Evolutionary conservation across 208 protist species (phyloP).

Genomic region (Wallacemonas collosoma): DNA sequence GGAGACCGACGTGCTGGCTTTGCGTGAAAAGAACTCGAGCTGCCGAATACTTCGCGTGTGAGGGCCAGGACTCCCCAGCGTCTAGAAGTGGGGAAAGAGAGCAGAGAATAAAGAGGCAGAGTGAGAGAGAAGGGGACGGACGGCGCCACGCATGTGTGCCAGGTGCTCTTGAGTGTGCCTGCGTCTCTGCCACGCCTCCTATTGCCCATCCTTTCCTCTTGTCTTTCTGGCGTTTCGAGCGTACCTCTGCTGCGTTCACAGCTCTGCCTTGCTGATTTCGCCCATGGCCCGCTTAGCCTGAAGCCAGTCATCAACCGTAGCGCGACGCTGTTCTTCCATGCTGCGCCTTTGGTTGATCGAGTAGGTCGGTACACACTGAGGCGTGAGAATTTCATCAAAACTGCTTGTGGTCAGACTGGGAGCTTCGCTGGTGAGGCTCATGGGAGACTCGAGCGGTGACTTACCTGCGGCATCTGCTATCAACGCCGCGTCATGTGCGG

Average conservation of each 20-base stretch:
- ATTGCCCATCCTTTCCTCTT: not conserved
- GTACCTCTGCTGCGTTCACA: not conserved
- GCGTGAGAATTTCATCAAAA: constrained; percentile 6
- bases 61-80: not conserved
- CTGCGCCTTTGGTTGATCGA: constrained; percentile 29
- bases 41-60: no score
- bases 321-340: constrained; percentile 43
- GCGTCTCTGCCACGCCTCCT: not conserved
- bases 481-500: constrained; percentile 3
- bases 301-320: constrained; percentile 36
- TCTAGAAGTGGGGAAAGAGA: not conserved
- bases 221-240: not conserved
- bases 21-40: no score
- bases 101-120: constrained; percentile 7
- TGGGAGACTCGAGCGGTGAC: constrained; percentile 3
- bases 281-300: constrained; percentile 36
- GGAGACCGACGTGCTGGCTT: no score
- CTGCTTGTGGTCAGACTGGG: constrained; percentile 9
- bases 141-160: no score
- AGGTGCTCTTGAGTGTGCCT: no score
- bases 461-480: constrained; percentile 11
- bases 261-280: not conserved
- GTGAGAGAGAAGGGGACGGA: constrained; percentile 2
- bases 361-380: constrained; percentile 20
- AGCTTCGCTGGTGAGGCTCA: constrained; percentile 5